phyloP scores from a whole-genome alignment of 2,329 filamentous ascomycete species.

The Trichoderma sp. region DNA sequence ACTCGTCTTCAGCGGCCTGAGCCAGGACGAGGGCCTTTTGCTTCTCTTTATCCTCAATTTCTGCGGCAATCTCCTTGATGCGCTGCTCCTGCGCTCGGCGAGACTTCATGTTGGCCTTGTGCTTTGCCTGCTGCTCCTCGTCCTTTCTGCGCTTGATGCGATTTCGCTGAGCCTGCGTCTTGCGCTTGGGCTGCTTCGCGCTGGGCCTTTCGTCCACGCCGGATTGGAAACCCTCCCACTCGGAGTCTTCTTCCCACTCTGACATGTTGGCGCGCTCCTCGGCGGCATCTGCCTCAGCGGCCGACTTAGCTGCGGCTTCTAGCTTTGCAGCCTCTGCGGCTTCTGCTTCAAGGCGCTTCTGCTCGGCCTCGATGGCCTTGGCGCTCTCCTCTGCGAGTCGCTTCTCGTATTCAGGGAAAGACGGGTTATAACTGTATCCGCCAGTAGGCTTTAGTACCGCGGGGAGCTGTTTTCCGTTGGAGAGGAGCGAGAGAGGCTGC shows the following conservation, averaged over 20 bases:
- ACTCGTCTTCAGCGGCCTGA: constrained; percentile 40
- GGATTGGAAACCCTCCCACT: constrained; percentile 89
- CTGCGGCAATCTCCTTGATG: constrained; percentile 71
- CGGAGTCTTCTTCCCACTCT: constrained; percentile 84
- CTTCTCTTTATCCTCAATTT: constrained; percentile 62
- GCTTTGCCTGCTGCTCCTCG: constrained; percentile 74
- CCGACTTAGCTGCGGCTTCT: constrained; percentile 70
- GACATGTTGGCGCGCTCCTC: constrained; percentile 67
- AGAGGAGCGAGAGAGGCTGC: constrained; percentile 79
- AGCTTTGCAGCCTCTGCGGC: constrained; percentile 68
- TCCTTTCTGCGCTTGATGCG: constrained; percentile 87
- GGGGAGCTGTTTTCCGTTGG: constrained; percentile 76
- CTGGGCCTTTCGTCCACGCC: constrained; percentile 67
- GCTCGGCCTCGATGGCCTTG: constrained; percentile 78
- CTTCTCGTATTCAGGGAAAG: constrained; percentile 81
- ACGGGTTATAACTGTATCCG: constrained; percentile 90
- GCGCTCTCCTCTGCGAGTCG: constrained; percentile 74
- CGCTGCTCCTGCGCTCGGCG: constrained; percentile 72
- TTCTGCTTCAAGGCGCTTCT: constrained; percentile 69
- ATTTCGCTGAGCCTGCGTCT: constrained; percentile 85
- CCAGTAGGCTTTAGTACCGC: constrained; percentile 78
- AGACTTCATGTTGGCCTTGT: constrained; percentile 74
- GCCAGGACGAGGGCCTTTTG: constrained; percentile 49
- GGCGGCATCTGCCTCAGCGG: constrained; percentile 74
- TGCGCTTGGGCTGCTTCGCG: constrained; percentile 75